A percentile compares a stretch with the other conserved stretches of the same genome.
Evolutionary conservation across 2,329 filamentous ascomycete genomes (phyloP).

Genomic region (Colletotrichum cereale): DNA sequence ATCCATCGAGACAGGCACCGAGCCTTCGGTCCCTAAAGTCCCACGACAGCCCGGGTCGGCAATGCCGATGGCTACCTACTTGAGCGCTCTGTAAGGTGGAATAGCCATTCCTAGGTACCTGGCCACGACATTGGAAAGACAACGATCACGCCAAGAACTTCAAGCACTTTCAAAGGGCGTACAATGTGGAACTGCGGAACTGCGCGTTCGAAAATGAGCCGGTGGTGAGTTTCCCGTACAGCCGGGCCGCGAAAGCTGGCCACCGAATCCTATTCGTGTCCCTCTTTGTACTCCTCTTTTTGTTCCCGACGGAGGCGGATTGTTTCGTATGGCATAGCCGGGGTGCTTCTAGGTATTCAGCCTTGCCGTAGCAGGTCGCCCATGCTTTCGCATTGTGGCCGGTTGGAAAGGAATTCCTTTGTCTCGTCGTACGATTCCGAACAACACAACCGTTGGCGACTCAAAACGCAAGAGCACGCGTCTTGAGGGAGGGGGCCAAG

Average conservation of each 20-base stretch:
- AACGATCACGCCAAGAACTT: not conserved
- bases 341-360: constrained; percentile 1
- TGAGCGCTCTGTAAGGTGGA: not conserved
- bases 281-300: not conserved
- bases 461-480: not conserved
- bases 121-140: not conserved
- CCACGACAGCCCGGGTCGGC: not conserved
- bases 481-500: not conserved
- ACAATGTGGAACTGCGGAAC: not conserved
- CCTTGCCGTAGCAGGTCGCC: not conserved
- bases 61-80: not conserved
- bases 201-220: not conserved
- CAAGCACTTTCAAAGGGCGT: not conserved
- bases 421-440: not conserved
- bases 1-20: not conserved
- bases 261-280: not conserved
- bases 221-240: not conserved
- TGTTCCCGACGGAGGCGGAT: not conserved
- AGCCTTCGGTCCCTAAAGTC: not conserved
- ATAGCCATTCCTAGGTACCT: not conserved
- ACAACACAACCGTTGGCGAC: not conserved
- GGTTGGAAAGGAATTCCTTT: not conserved
- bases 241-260: not conserved
- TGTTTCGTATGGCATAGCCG: constrained; percentile 5
- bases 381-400: not conserved